Conservation (phyloP, 805 yeast species). For the Limtongia smithiae region DNA sequence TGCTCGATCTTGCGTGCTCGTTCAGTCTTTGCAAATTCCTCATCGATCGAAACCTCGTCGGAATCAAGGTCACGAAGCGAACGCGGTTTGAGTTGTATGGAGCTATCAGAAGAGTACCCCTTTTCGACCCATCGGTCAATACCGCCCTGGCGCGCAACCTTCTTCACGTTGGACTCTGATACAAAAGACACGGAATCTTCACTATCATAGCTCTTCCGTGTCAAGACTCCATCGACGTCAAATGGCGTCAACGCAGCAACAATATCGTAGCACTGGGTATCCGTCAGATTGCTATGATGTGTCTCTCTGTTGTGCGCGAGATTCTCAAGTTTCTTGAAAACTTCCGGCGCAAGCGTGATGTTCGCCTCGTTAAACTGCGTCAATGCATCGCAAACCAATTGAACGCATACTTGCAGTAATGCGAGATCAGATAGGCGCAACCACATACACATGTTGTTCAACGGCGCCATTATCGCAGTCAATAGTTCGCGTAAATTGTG, state of each 20-base stretch:
- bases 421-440: constrained; percentile 76
- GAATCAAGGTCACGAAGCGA: constrained; percentile 8
- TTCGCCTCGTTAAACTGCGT: constrained; percentile 58
- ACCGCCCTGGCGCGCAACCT: not conserved
- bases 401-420: constrained; percentile 67
- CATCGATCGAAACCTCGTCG: constrained; percentile 18
- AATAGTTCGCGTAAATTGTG: constrained; percentile 40
- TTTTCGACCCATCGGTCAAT: constrained; percentile 20
- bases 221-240: not conserved
- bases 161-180: not conserved
- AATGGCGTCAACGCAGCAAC: constrained; percentile 35
- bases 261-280: constrained; percentile 62
- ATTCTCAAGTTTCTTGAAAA: constrained; percentile 50
- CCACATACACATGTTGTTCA: constrained; percentile 72
- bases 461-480: constrained; percentile 54
- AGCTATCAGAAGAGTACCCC: not conserved
- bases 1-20: constrained; percentile 4
- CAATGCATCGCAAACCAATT: constrained; percentile 60
- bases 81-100: too few relatives aligned
- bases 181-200: not conserved
- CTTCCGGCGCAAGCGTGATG: constrained; percentile 49
- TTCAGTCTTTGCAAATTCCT: constrained; percentile 7
- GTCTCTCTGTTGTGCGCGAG: constrained; percentile 45
- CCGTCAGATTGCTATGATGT: constrained; percentile 65
- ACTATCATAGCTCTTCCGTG: not conserved